Evolutionary conservation across 768 basidiomycete species (phyloP).

Genomic region (Naganishia vishniacii): DNA sequence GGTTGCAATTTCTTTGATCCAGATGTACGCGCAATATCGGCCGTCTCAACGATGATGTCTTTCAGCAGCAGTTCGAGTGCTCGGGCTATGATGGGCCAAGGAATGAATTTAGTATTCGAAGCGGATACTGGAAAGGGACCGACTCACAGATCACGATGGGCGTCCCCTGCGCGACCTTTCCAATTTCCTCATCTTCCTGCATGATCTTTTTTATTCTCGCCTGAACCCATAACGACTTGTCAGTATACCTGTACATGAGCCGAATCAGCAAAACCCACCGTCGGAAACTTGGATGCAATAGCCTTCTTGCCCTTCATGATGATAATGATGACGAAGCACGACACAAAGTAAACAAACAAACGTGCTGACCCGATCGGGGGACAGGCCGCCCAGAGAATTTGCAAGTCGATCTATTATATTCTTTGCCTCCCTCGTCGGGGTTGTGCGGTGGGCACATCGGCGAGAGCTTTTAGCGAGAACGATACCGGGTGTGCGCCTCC

Average conservation of each 20-base stretch:
- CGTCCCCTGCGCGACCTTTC: constrained; percentile 93
- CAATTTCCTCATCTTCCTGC: constrained; percentile 98
- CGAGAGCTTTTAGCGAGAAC: too few relatives aligned
- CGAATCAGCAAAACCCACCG: not conserved
- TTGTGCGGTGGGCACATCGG: constrained; percentile 5
- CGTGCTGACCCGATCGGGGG: constrained; percentile 15
- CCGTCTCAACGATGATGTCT: constrained; percentile 72
- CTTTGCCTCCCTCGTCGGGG: not conserved
- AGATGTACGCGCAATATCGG: constrained; percentile 69
- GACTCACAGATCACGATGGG: constrained; percentile 90
- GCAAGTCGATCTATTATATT: not conserved
- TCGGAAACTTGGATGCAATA: constrained; percentile 20
- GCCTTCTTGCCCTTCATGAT: constrained; percentile 28
- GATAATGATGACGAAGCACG: constrained; percentile 13
- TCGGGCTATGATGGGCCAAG: too few relatives aligned
- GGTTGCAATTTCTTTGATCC: constrained; percentile 84
- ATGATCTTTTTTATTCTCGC: constrained; percentile 99
- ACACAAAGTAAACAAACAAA: constrained; percentile 18
- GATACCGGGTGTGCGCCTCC: not conserved
- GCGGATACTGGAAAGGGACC: not conserved
- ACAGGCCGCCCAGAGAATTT: too few relatives aligned
- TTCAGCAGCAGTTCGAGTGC: constrained; percentile 86
- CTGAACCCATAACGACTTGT: not conserved
- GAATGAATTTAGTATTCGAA: too few relatives aligned
- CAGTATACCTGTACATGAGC: not conserved